These are phyloP conservation scores for Ceratocystis variospora DNA, from an alignment of 2,329 filamentous ascomycete species.

Conservation along the genomic window DNA sequence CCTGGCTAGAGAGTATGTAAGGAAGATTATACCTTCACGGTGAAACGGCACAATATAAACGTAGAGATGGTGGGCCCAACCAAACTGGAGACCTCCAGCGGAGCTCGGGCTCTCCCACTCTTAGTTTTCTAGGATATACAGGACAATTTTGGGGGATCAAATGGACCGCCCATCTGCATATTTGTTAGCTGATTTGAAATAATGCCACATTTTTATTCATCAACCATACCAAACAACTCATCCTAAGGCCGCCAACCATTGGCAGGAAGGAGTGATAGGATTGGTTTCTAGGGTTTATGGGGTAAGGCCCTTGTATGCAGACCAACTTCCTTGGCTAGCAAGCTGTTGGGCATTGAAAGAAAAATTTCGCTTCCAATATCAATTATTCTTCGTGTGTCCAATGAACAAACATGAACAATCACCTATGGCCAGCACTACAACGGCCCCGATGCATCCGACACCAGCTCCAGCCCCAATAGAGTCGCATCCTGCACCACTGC, in stretches of 20 bases:
- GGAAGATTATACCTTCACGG: slow-evolving; percentile 44
- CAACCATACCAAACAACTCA: no score
- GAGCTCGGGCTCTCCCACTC: slow-evolving; percentile 14
- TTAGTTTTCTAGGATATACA: slow-evolving; percentile 21
- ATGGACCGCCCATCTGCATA: neutral
- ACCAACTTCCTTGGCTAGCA: no score
- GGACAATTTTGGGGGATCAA: slow-evolving; percentile 1
- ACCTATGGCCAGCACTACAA: no score
- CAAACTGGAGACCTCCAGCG: neutral
- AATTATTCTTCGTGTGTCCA: no score
- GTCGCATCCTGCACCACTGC: slow-evolving; percentile 5
- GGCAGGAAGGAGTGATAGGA: no score
- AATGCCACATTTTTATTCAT: neutral
- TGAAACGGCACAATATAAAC: slow-evolving; percentile 22
- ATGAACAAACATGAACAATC: no score
- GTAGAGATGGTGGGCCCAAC: neutral
- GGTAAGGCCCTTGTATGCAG: no score
- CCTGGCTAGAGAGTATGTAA: slow-evolving; percentile 43
- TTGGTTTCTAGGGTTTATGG: no score
- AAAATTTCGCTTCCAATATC: no score
- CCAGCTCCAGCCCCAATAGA: neutral
- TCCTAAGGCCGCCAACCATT: no score
- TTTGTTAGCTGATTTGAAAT: neutral
- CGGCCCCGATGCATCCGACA: neutral
- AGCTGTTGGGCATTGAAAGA: no score